Evolutionary conservation across 192 early-diverging fungal species (phyloP).

Genomic region (Coemansia sp.): DNA sequence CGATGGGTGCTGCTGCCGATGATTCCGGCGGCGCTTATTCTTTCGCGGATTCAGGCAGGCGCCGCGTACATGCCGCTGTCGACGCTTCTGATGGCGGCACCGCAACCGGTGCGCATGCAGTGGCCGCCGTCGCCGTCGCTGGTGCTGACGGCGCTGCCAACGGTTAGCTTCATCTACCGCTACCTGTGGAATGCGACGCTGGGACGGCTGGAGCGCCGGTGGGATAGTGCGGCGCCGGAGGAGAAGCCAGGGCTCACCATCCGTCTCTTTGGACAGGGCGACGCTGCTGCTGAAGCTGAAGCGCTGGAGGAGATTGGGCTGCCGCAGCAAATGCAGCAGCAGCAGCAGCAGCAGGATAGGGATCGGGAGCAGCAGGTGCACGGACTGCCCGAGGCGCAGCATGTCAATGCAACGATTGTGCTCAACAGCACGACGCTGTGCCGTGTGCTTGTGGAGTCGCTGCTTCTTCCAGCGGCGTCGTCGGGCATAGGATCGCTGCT

Average conservation of each 20-base stretch:
- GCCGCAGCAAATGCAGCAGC: slow-evolving; percentile 9
- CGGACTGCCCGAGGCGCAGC: slow-evolving; percentile 12
- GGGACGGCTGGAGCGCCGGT: slow-evolving; percentile 58
- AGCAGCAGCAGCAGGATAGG: slow-evolving; percentile 15
- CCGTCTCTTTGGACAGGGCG: slow-evolving; percentile 16
- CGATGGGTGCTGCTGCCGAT: slow-evolving; percentile 63
- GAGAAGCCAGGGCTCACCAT: slow-evolving; percentile 32
- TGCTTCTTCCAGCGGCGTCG: slow-evolving; percentile 68
- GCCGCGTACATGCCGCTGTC: slow-evolving; percentile 65
- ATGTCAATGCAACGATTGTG: slow-evolving; percentile 58
- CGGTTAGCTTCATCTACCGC: slow-evolving; percentile 61
- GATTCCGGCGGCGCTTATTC: slow-evolving; percentile 64
- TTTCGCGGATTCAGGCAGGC: slow-evolving; percentile 60
- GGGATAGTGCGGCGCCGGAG: slow-evolving; percentile 52
- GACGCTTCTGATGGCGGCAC: slow-evolving; percentile 59
- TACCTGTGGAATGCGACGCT: slow-evolving; percentile 59
- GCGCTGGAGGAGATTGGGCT: not conserved
- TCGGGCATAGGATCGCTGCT: slow-evolving; percentile 61
- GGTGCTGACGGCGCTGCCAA: slow-evolving; percentile 62
- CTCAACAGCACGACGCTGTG: slow-evolving; percentile 59
- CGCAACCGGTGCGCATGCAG: slow-evolving; percentile 57
- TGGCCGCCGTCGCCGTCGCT: slow-evolving; percentile 66
- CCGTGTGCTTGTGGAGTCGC: slow-evolving; percentile 63
- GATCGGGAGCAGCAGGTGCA: slow-evolving; percentile 2
- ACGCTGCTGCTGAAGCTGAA: not conserved